Base-by-base conservation (phyloP, 2,329 filamentous ascomycete species). In the Fonsecaea erecta region DNA sequence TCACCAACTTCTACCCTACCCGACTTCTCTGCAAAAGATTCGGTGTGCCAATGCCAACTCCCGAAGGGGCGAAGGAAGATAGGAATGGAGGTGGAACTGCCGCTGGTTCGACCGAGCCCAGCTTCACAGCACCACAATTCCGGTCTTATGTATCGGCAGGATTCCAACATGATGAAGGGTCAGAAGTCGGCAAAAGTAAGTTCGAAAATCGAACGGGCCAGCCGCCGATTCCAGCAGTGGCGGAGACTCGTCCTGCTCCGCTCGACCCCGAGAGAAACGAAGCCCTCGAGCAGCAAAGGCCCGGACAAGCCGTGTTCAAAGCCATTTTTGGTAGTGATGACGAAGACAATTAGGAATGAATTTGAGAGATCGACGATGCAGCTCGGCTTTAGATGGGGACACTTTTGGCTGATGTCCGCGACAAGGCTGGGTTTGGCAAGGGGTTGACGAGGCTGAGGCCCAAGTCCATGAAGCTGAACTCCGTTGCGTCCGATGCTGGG, bases 311-410 rank as follows among this genome's bases (percentile, higher is more conserved):
- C 51, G 88, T 97, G 0, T 93, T 97, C 72, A 91, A 87, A 71
- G 91, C 92, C n/a, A 93, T 98, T 32, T 98, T 98, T 84, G 94
- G 93, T 5, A 92, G 93, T 75, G 90, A 90, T 73, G 89, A 90
- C 69, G 90, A 92, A 71, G 89, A 92, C 62, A 80, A 86, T 32
- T 78, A 64, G 21, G 21, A 48, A 48, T 24, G 18, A 14, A 24
- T 48, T 4, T 24, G 2, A 24, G 43, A 24, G 9, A 48, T 12
- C 11, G 11, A 48, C 26, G 11, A 18, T 48, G 6, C 43, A 11
- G 18, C 21, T 48, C 21, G 21, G 26, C 28, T 6, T 11, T 48
- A 9, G 18, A 8, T 11, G n/a, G 32, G 40, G 28, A 55, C 35
- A 48, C n/a, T 48, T 9, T 6, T 16, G 24, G 18, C 18, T 24